Percentiles rank a stretch among this genome's conserved stretches.
Conservation (phyloP, 352 stramenopile genomes). For the Phytophthora meadii region DNA sequence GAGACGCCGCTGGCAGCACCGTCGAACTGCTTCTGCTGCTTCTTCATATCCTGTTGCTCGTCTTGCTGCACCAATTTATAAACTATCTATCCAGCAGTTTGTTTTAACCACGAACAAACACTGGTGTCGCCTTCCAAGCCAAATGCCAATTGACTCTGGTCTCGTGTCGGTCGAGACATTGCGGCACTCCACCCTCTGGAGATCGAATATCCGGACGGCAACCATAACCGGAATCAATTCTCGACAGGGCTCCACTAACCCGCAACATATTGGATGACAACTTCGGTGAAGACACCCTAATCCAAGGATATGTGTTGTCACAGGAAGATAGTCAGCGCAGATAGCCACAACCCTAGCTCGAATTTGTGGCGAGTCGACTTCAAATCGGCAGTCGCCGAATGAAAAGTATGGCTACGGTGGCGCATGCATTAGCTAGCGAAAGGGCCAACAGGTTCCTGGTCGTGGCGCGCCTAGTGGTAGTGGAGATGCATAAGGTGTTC, state of each 20-base stretch:
- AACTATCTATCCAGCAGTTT: constrained; percentile 5
- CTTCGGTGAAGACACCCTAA: not conserved
- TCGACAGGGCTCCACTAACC: not conserved
- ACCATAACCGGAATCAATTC: constrained; percentile 11
- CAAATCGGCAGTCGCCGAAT: constrained; percentile 15
- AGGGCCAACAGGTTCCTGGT: constrained; percentile 1
- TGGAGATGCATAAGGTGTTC: not conserved
- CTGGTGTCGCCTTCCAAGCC: constrained; percentile 1
- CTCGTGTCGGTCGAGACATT: constrained; percentile 13
- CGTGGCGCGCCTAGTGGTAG: not conserved
- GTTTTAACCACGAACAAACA: not conserved
- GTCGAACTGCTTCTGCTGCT: constrained; percentile 39
- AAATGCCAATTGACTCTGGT: constrained; percentile 42
- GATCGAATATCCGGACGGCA: not conserved
- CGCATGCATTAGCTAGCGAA: constrained; percentile 32
- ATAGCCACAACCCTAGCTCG: constrained; percentile 7
- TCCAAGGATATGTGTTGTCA: constrained; percentile 28
- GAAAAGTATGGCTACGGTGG: constrained; percentile 21
- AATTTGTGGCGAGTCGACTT: constrained; percentile 25
- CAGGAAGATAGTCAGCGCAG: constrained; percentile 36
- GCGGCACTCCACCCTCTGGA: constrained; percentile 9
- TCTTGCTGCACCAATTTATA: constrained; percentile 18
- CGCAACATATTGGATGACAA: not conserved
- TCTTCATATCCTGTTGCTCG: constrained; percentile 21
- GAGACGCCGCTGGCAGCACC: constrained; percentile 30